phyloP scores from a whole-genome alignment of 2,329 filamentous ascomycete genomes.

The Polytolypa hystricis region DNA sequence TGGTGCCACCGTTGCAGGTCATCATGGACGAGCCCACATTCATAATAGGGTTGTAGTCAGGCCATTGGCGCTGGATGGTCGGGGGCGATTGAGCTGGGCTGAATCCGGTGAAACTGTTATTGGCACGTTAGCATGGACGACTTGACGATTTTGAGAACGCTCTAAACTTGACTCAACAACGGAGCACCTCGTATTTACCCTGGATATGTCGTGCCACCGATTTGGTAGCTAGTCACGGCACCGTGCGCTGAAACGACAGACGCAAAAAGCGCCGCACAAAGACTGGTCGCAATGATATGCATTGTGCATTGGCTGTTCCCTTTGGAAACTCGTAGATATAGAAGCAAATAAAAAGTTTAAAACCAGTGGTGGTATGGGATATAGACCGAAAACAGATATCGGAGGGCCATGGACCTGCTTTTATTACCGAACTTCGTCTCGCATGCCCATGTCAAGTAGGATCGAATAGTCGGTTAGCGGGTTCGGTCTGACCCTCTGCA shows the following conservation, averaged over 20 bases:
- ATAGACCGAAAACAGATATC: too few relatives aligned
- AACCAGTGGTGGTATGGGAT: too few relatives aligned
- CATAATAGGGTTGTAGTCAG: conserved; percentile 46
- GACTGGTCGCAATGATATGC: not conserved
- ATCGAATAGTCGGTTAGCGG: too few relatives aligned
- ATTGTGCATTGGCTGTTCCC: too few relatives aligned
- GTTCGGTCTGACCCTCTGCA: too few relatives aligned
- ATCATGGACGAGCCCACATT: conserved; percentile 39
- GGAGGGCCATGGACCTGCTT: too few relatives aligned
- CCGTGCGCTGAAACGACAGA: conserved; percentile 22
- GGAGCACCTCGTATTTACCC: conserved; percentile 38
- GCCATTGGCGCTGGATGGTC: conserved; percentile 49
- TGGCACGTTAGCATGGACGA: too few relatives aligned
- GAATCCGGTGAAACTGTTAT: conserved; percentile 6
- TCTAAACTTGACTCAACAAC: conserved; percentile 25
- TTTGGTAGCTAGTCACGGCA: conserved; percentile 39
- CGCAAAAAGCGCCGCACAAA: conserved; percentile 2
- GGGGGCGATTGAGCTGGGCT: conserved; percentile 37
- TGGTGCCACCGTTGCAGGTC: conserved; percentile 46
- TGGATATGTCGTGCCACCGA: conserved; percentile 33
- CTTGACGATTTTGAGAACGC: conserved; percentile 14
- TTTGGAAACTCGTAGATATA: too few relatives aligned
- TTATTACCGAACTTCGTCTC: too few relatives aligned
- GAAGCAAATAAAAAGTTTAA: too few relatives aligned
- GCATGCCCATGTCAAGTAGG: too few relatives aligned